phyloP scores from a whole-genome alignment of 208 protist genomes.

The Trypanosoma scelopori region DNA sequence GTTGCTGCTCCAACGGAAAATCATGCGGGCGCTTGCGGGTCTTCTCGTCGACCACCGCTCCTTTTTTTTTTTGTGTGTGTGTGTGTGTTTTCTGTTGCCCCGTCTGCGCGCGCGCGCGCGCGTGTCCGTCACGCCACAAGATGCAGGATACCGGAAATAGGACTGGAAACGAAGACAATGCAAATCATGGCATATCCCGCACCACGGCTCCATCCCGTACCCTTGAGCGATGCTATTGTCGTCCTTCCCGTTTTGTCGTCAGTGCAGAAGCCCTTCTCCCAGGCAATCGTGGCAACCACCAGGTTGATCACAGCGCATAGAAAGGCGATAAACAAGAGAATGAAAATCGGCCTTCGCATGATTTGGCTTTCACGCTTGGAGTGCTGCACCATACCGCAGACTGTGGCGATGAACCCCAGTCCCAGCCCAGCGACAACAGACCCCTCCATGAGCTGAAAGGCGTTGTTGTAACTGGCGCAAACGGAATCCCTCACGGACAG shows the following conservation, averaged over 20 bases:
- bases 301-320: conserved; percentile 11
- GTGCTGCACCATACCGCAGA: conserved; percentile 1
- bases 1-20: no score
- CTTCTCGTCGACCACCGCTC: no score
- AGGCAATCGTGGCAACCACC: conserved; percentile 5
- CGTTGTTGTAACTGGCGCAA: conserved; percentile 1
- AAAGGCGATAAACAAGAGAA: conserved; percentile 20
- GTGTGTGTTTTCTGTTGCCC: no score
- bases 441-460: conserved; percentile 17
- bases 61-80: no score
- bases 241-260: neutral
- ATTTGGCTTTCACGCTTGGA: conserved; percentile 8
- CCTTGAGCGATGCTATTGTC: conserved; percentile 7
- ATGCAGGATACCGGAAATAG: conserved; percentile 19
- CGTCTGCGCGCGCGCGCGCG: no score
- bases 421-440: conserved; percentile 9
- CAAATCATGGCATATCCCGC: conserved; percentile 24
- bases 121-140: conserved; percentile 21
- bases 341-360: conserved; percentile 17
- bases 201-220: conserved; percentile 1
- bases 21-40: no score
- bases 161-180: conserved; percentile 6
- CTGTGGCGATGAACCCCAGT: neutral
- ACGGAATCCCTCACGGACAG: neutral
- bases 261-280: conserved; percentile 21